These are phyloP conservation scores for Mallotus nudiflorus DNA, from an alignment of 345 rosid species.

Conservation along the genomic window DNA sequence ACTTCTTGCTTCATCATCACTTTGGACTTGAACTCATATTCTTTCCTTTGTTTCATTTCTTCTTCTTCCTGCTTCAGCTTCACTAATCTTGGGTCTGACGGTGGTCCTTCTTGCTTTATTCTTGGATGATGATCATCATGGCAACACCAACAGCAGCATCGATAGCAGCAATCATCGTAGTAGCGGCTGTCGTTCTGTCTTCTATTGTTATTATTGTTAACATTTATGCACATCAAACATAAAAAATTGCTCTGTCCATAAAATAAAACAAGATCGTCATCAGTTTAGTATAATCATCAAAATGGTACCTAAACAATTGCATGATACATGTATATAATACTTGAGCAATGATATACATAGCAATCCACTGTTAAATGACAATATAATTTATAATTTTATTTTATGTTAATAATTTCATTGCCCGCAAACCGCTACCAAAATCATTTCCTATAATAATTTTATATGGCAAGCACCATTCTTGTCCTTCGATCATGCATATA, in stretches of 20 bases:
- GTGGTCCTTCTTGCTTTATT: neutral
- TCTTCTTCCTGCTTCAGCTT: neutral
- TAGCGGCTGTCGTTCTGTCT: neutral
- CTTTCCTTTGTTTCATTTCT: neutral
- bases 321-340: too few relatives aligned
- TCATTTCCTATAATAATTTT: too few relatives aligned
- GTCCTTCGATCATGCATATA: neutral
- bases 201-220: neutral
- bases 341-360: too few relatives aligned
- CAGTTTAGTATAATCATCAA: neutral
- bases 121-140: neutral
- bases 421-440: too few relatives aligned
- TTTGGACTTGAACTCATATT: too few relatives aligned
- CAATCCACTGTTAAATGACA: too few relatives aligned
- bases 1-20: too few relatives aligned
- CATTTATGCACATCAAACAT: neutral
- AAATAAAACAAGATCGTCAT: neutral
- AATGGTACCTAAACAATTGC: too few relatives aligned
- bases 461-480: too few relatives aligned
- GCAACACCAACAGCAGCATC: neutral
- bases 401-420: too few relatives aligned
- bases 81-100: too few relatives aligned
- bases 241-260: neutral
- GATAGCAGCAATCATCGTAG: neutral
- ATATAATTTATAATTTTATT: too few relatives aligned